Base-by-base conservation (phyloP, 2,329 filamentous ascomycete genomes). In the Chaetomium sp. region DNA sequence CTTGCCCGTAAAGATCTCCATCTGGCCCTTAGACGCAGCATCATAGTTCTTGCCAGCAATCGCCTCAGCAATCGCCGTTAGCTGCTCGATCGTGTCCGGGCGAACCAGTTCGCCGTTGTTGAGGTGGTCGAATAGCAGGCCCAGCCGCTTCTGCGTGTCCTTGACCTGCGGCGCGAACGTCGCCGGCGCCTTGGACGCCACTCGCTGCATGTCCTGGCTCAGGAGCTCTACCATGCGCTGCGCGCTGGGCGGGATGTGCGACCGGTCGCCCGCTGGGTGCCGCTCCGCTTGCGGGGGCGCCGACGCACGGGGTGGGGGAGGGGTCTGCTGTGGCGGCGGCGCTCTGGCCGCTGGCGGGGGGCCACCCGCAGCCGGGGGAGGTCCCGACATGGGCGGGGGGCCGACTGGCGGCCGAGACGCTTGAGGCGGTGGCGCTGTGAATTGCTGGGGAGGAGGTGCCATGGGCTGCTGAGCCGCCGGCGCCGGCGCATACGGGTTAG, bases 61-160 rank as follows among this genome's bases (percentile, higher is more conserved):
- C 29, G 90, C 86, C 67, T 85, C 79, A 9, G 90, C 84, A 33
- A 93, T 79, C 71, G 87, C 80, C 9, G 82, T 81, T 71, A 93
- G 81, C 74, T 88, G 82, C 66, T 86, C 82, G 57, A 93, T 85
- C 0, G 90, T 97, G 72, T 91, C 89, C 1, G 90, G 86, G 79
- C 90, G 91, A 62, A 98, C 82, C 49, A 97, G 82, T 73, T 98
- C 93, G 74, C 93, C 90, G 70, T 98, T 98, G 83, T 98, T 99
- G 55, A 99, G 83, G 76, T 97, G 93, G 74, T 99, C 94, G 75
- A 97, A 98, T n/a, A 99, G 82, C 57, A 97, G 88, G 72, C 91
- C 91, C 65, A 99, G 84, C 31, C 95, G 88, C 79, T 97, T 97
- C 76, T 97, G 92, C 2, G 93, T 95, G 75, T 98, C 95, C 72